These are phyloP conservation scores for Sclerotinia minor DNA, from an alignment of 2,329 filamentous ascomycete species.

Conservation along the genomic window DNA sequence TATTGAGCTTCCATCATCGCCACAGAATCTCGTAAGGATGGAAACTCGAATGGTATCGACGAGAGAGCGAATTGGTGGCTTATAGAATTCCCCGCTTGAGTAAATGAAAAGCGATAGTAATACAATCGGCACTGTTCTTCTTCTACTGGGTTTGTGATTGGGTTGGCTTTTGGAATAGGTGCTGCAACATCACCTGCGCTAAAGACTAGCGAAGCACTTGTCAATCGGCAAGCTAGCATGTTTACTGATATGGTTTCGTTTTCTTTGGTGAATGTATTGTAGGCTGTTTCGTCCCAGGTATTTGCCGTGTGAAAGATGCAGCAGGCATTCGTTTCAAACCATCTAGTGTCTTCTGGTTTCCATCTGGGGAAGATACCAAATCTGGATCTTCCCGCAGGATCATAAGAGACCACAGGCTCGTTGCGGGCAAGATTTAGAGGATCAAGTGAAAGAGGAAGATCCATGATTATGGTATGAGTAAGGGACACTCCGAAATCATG, in stretches of 20 bases:
- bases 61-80: conserved; percentile 64
- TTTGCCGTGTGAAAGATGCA: conserved; percentile 74
- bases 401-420: conserved; percentile 59
- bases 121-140: conserved; percentile 69
- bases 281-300: conserved; percentile 59
- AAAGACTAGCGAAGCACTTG: conserved; percentile 64
- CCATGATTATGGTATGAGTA: conserved; percentile 64
- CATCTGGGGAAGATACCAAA: conserved; percentile 69
- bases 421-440: conserved; percentile 60
- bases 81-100: conserved; percentile 45
- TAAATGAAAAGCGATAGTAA: conserved; percentile 63
- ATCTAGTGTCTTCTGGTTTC: conserved; percentile 56
- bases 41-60: conserved; percentile 68
- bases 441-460: conserved; percentile 66
- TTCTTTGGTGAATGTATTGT: conserved; percentile 31
- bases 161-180: conserved; percentile 46
- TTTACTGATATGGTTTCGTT: conserved; percentile 51
- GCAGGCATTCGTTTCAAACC: conserved; percentile 68
- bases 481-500: conserved; percentile 71
- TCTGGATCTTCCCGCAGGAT: conserved; percentile 56
- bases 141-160: conserved; percentile 44
- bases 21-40: conserved; percentile 54
- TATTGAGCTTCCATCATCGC: conserved; percentile 61
- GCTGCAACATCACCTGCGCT: conserved; percentile 61
- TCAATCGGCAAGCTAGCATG: conserved; percentile 66